phyloP scores from a whole-genome alignment of 495 filamentous ascomycete species.

The Penicillium robsamsonii region DNA sequence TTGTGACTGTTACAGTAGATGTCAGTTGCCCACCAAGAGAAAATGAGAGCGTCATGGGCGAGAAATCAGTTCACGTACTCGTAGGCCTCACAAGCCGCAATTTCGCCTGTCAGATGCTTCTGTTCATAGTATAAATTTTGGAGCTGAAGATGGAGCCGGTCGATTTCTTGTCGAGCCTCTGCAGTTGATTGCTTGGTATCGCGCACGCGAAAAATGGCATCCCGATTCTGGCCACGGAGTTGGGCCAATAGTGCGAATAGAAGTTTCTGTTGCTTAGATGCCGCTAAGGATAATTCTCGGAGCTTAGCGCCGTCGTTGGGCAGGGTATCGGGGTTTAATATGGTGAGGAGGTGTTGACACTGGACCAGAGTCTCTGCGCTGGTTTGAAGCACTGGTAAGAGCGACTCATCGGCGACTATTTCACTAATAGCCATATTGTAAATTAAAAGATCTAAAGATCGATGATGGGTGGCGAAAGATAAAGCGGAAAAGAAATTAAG shows the following conservation, averaged over 20 bases:
- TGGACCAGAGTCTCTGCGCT: slow-evolving; percentile 68
- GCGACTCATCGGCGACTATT: slow-evolving; percentile 67
- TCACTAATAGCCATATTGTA: slow-evolving; percentile 51
- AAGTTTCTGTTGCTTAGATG: slow-evolving; percentile 74
- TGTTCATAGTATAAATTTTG: slow-evolving; percentile 98
- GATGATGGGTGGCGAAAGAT: slow-evolving; percentile 10
- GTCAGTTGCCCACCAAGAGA: slow-evolving; percentile 14
- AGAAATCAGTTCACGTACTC: slow-evolving; percentile 61
- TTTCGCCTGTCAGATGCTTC: slow-evolving; percentile 84
- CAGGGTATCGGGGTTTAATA: slow-evolving; percentile 48
- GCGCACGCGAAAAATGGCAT: slow-evolving; percentile 74
- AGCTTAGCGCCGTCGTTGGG: slow-evolving; percentile 34
- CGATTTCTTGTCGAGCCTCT: slow-evolving; percentile 85
- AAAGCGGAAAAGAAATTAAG: slow-evolving; percentile 4
- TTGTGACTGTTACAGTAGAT: slow-evolving; percentile 62
- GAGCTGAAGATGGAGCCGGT: slow-evolving; percentile 84
- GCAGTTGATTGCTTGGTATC: slow-evolving; percentile 84
- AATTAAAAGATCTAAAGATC: not conserved
- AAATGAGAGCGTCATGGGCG: not conserved
- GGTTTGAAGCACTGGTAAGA: slow-evolving; percentile 67
- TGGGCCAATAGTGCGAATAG: slow-evolving; percentile 77
- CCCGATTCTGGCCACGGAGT: slow-evolving; percentile 77
- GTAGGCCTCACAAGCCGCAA: slow-evolving; percentile 84
- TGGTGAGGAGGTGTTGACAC: slow-evolving; percentile 67
- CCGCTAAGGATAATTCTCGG: slow-evolving; percentile 55